Conservation (phyloP, 371 early-diverging fungal genomes). For the Blastocladiella emersonii region DNA sequence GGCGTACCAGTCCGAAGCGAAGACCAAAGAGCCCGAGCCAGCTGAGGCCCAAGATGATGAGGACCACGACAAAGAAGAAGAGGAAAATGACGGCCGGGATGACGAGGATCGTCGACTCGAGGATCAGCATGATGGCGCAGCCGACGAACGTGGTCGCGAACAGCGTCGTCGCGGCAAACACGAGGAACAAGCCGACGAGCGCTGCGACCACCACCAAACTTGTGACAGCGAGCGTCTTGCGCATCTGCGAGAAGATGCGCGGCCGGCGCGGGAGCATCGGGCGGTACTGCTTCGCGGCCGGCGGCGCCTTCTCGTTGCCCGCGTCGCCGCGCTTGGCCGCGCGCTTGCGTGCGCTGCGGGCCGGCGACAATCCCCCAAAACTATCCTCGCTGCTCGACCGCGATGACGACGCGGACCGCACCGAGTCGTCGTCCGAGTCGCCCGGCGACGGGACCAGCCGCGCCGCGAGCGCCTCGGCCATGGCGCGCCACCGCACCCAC, state of each 20-base stretch:
- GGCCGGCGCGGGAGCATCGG: neutral
- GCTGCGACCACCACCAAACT: neutral
- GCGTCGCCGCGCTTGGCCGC: too few species aligned
- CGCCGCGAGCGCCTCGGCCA: too few species aligned
- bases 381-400: too few species aligned
- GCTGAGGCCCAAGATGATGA: neutral
- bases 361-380: too few species aligned
- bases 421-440: too few species aligned
- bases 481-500: too few species aligned
- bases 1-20: neutral
- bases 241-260: neutral
- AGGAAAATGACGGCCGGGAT: neutral
- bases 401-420: too few species aligned
- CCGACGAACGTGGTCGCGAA: neutral
- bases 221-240: neutral
- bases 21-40: neutral
- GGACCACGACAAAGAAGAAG: neutral
- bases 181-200: neutral
- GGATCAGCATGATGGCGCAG: neutral
- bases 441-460: too few species aligned
- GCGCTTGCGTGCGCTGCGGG: too few species aligned
- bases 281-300: too few species aligned
- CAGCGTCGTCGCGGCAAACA: neutral
- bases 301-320: too few species aligned
- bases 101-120: neutral